A percentile compares a stretch with the other conserved stretches of the same genome.
Conservation (phyloP, 2,329 filamentous ascomycete species). For the Gaeumannomyces tritici region DNA sequence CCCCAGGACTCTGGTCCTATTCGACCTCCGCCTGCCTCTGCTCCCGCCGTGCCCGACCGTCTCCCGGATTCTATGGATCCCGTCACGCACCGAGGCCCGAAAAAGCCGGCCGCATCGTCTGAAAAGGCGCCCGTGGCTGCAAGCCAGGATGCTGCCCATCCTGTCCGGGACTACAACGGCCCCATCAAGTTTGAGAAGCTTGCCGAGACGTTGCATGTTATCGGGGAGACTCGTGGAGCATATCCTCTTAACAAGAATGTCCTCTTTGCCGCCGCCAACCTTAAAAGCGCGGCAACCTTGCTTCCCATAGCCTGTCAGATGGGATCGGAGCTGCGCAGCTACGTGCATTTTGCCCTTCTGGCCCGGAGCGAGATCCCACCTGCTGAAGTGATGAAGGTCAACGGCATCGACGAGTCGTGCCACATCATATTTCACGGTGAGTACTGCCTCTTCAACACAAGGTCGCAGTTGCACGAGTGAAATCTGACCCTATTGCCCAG, state of each 20-base stretch:
- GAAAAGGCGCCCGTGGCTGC: background rate
- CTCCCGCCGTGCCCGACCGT: background rate
- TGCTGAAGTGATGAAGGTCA: constrained; percentile 61
- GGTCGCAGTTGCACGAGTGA: constrained; percentile 8
- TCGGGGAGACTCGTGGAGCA: constrained; percentile 42
- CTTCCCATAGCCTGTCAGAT: constrained; percentile 83
- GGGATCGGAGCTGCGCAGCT: constrained; percentile 56
- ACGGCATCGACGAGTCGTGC: constrained; percentile 67
- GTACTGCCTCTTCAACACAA: background rate
- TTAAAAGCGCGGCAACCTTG: constrained; percentile 62
- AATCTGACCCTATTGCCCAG: constrained; percentile 22
- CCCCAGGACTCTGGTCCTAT: constrained; percentile 5
- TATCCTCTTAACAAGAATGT: constrained; percentile 55
- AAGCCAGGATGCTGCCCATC: constrained; percentile 10
- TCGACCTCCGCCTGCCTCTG: background rate
- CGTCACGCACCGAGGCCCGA: background rate
- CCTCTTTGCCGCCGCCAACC: constrained; percentile 66
- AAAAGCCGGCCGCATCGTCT: background rate
- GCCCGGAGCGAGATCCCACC: constrained; percentile 62
- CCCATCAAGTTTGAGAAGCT: constrained; percentile 59
- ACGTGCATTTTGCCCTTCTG: constrained; percentile 75
- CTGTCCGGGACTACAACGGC: constrained; percentile 51
- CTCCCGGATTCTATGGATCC: background rate
- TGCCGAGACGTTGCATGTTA: constrained; percentile 50
- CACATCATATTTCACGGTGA: constrained; percentile 51